Conservation (phyloP, 2,329 filamentous ascomycete genomes). For the Biscogniauxia marginata region DNA sequence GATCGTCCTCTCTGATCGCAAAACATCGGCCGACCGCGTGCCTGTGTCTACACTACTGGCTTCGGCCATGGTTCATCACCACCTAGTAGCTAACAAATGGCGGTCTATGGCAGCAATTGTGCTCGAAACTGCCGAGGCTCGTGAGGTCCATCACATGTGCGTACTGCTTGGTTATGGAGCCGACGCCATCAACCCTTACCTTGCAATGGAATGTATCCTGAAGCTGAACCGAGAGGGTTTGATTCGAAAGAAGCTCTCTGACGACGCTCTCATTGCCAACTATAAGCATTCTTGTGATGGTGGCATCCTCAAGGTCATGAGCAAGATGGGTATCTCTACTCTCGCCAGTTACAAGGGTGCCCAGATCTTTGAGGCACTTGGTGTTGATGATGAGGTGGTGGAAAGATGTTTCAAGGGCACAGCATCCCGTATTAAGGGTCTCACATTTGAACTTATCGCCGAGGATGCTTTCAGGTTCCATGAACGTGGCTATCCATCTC, state of each 20-base stretch:
- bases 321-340: constrained; percentile 98
- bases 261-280: constrained; percentile 84
- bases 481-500: constrained; percentile 85
- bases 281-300: constrained; percentile 97
- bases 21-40: constrained; percentile 77
- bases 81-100: constrained; percentile 95
- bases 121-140: constrained; percentile 90
- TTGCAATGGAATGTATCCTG: constrained; percentile 92
- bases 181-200: constrained; percentile 91
- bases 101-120: constrained; percentile 83
- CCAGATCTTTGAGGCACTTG: constrained; percentile 95
- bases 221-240: constrained; percentile 94
- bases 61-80: constrained; percentile 92
- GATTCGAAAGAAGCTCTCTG: constrained; percentile 83
- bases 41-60: constrained; percentile 83
- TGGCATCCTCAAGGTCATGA: constrained; percentile 98
- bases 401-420: constrained; percentile 95
- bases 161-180: constrained; percentile 95
- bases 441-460: constrained; percentile 90
- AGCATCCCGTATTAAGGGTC: constrained; percentile 88
- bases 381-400: constrained; percentile 87
- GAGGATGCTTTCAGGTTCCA: constrained; percentile 94
- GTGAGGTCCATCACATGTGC: constrained; percentile 98
- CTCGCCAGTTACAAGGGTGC: constrained; percentile 96
- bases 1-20: constrained; percentile 85